phyloP scores from a whole-genome alignment of 371 early-diverging fungal species.

The Mortierella sp. region DNA sequence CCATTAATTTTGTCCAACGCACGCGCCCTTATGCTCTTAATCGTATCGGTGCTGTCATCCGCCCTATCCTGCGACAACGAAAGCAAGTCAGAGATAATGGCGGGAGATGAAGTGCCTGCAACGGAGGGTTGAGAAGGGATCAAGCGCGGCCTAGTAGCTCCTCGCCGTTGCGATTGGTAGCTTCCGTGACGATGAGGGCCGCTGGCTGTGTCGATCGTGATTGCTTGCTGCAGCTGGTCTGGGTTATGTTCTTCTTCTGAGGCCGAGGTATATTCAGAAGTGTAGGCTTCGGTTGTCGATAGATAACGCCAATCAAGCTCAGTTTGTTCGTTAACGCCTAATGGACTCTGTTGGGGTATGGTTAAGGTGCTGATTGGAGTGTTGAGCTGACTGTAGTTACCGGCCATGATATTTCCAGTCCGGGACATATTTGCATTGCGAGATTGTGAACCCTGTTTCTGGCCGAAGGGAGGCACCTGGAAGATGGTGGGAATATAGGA shows the following conservation, averaged over 20 bases:
- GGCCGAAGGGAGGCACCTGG: no score
- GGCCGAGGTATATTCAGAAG: constrained; percentile 26
- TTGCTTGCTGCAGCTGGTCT: not conserved
- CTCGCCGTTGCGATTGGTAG: not conserved
- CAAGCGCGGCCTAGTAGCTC: constrained; percentile 8
- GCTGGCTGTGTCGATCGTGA: not conserved
- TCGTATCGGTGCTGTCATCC: constrained; percentile 45
- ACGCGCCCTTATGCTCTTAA: constrained; percentile 47
- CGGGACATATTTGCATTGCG: constrained; percentile 25
- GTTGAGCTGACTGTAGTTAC: constrained; percentile 4
- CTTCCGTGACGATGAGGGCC: constrained; percentile 1
- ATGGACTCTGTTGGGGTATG: not conserved
- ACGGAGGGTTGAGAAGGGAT: constrained; percentile 9
- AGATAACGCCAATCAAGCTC: constrained; percentile 51
- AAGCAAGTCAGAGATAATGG: constrained; percentile 5
- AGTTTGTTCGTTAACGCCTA: constrained; percentile 4
- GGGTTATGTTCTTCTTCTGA: constrained; percentile 22
- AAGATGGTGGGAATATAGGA: no score
- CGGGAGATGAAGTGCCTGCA: constrained; percentile 8
- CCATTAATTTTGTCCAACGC: constrained; percentile 45
- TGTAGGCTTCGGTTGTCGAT: constrained; percentile 33
- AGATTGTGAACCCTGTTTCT: no score
- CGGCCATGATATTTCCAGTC: constrained; percentile 17
- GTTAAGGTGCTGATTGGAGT: not conserved
- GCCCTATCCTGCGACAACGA: constrained; percentile 19